These are phyloP conservation scores for Epichloe gansuensis DNA, from an alignment of 2,329 filamentous ascomycete species.

Conservation along the genomic window DNA sequence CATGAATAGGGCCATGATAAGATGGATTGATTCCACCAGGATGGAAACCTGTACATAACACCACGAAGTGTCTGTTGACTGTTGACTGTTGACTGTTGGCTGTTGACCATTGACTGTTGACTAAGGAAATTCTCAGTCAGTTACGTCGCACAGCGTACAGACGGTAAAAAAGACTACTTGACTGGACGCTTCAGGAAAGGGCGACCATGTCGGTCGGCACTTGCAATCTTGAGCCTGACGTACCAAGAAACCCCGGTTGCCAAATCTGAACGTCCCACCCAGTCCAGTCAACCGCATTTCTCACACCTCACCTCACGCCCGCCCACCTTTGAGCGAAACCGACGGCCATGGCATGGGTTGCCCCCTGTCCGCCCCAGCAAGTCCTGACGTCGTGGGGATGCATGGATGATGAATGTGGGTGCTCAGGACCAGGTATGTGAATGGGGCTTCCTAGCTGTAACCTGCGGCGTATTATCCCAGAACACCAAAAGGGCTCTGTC, in stretches of 20 bases:
- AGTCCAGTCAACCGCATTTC: neutral
- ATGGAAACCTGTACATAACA: too few species aligned
- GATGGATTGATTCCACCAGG: neutral
- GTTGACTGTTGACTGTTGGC: too few species aligned
- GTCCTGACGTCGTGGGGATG: conserved; percentile 3
- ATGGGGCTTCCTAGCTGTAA: too few species aligned
- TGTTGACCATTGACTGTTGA: too few species aligned
- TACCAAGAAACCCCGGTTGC: too few species aligned
- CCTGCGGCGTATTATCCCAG: neutral
- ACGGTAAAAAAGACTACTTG: neutral
- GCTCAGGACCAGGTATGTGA: neutral
- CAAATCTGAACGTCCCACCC: neutral
- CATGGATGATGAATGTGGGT: conserved; percentile 1
- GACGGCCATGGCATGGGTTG: neutral
- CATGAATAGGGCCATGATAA: neutral
- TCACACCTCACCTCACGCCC: neutral
- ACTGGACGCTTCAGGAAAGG: neutral
- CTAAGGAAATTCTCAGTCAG: too few species aligned
- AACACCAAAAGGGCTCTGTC: too few species aligned
- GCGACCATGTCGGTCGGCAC: neutral
- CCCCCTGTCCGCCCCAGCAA: neutral
- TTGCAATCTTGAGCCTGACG: neutral
- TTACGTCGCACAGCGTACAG: too few species aligned
- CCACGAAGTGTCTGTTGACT: too few species aligned
- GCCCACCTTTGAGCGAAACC: neutral